Conservation (phyloP, 768 basidiomycete genomes). For the Lentinus tigrinus region DNA sequence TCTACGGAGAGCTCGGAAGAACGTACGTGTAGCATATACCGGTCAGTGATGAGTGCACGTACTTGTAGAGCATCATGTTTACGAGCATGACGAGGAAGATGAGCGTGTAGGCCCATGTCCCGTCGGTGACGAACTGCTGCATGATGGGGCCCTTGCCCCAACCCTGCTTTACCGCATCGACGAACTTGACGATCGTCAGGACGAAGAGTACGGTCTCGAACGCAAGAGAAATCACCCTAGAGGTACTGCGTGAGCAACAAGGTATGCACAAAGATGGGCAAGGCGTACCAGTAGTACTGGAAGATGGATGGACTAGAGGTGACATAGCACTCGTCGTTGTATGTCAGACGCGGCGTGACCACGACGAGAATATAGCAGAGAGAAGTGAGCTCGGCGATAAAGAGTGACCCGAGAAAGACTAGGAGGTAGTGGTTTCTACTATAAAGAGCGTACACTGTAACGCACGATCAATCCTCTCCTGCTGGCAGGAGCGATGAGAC, state of each 20-base stretch:
- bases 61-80: conserved; percentile 25
- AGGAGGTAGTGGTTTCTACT: conserved; percentile 16
- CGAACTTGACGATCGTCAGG: conserved; percentile 24
- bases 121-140: conserved; percentile 25
- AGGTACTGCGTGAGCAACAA: background rate
- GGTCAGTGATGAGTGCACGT: conserved; percentile 23
- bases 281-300: conserved; percentile 23
- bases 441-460: conserved; percentile 23
- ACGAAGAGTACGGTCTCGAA: conserved; percentile 28
- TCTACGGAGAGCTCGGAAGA: background rate
- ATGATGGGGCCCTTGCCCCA: conserved; percentile 27
- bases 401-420: conserved; percentile 13
- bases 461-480: background rate
- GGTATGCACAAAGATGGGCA: background rate
- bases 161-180: conserved; percentile 18
- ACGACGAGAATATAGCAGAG: conserved; percentile 22
- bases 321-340: conserved; percentile 26
- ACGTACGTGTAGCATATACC: conserved; percentile 29
- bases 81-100: conserved; percentile 27
- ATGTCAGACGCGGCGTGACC: conserved; percentile 22
- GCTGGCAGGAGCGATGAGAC: background rate
- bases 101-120: conserved; percentile 29
- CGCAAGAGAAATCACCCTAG: conserved; percentile 23
- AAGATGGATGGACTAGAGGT: conserved; percentile 22
- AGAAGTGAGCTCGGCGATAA: conserved; percentile 15